These are phyloP conservation scores for Pestalotiopsis sp. DNA, from an alignment of 2,329 filamentous ascomycete species.

Conservation along the genomic window DNA sequence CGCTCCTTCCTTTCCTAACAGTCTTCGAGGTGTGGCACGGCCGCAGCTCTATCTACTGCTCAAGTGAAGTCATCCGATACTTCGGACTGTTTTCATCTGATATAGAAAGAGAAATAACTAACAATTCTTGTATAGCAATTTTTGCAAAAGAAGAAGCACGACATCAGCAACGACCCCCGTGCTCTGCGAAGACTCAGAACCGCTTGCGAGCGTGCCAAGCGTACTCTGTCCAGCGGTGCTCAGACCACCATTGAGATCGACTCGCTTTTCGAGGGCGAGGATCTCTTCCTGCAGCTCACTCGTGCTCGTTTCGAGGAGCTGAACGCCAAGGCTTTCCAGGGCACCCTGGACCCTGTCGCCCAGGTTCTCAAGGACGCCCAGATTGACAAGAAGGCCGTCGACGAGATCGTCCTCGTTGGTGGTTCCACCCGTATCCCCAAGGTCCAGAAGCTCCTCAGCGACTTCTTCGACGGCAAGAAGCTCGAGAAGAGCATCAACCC, in stretches of 20 bases:
- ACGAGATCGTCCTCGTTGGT: conserved; percentile 99
- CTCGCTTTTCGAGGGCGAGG: conserved; percentile 96
- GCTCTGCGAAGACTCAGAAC: conserved; percentile 95
- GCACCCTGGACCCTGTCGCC: conserved; percentile 92
- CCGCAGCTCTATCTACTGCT: too few relatives aligned
- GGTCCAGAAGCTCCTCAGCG: conserved; percentile 98
- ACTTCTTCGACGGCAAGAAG: conserved; percentile 99
- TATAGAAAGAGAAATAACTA: too few relatives aligned
- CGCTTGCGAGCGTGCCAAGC: conserved; percentile 99
- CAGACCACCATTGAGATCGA: conserved; percentile 99
- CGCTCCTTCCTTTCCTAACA: too few relatives aligned
- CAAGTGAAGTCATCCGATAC: too few relatives aligned
- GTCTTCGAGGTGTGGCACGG: too few relatives aligned
- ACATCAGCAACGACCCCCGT: conserved; percentile 81
- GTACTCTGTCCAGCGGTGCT: conserved; percentile 94
- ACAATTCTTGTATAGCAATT: too few relatives aligned
- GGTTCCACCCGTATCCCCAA: conserved; percentile 98
- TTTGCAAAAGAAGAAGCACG: conserved; percentile 66
- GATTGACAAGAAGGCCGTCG: conserved; percentile 87
- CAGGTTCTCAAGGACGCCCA: conserved; percentile 93
- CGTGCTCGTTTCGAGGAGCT: conserved; percentile 99
- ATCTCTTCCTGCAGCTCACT: conserved; percentile 96
- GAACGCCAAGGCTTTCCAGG: conserved; percentile 92
- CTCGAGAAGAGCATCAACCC: conserved; percentile 99
- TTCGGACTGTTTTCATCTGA: too few relatives aligned